Base-by-base conservation (phyloP, 306 rosid species). In the Fragaria nilgerrensis region DNA sequence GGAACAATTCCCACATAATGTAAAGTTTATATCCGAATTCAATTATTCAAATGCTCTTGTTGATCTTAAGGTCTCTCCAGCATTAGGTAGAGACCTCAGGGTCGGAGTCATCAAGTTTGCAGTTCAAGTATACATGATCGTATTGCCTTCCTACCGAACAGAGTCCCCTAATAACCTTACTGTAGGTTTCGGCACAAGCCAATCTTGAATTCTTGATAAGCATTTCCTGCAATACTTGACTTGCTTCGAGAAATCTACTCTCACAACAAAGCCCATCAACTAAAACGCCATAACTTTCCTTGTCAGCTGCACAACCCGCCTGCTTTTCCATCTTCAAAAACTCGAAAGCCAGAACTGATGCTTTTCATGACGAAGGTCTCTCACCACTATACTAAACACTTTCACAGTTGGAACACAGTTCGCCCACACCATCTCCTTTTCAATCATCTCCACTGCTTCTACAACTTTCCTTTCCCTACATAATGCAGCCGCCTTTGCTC, bases 1-100 rank as follows among this genome's bases (percentile, higher is more conserved):
- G 88, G 98, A 92, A 70, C 94, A 87, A 82, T 95, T 25, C 27
- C 27, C 27, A 25, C 27, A 25, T 25, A 25, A 25, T 25, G 27
- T 25, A 25, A 25, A 25, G 27, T 25, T 25, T 25, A 25, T 25
- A 25, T 25, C 27, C 27, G 27, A 25, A 25, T 25, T 25, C 27
- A 25, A 25, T 25, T 25, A 25, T 25, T 25, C 27, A 25, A 25
- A 25, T 25, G 27, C 27, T 25, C 27, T 25, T 25, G 27, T 25
- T 25, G 27, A 25, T 25, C 27, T 25, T 25, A 25, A 25, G 27
- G 27, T 25, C 27, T 25, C 27, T 25, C 27, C 27, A 25, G 1
- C 27, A 25, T 25, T 25, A 25, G 27, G 27, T 25, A 25, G 27
- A 25, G 27, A 25, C 27, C 27, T 25, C 27, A 25, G 27, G 27